These are phyloP conservation scores for Sinapis alba DNA, from an alignment of 441 rosid species.

Conservation along the genomic window DNA sequence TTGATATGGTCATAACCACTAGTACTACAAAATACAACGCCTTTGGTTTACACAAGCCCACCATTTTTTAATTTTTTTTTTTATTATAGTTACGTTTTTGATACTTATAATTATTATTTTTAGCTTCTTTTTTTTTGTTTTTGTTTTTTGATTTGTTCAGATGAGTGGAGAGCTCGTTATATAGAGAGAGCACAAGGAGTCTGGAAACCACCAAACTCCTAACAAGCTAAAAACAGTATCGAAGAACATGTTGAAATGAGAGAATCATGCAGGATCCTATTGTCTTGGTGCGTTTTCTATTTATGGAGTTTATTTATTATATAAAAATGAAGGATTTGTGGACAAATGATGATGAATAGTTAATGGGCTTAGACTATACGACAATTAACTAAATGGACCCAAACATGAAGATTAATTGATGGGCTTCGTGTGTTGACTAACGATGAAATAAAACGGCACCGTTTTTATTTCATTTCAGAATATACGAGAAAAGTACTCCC, in stretches of 20 bases:
- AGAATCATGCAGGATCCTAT: background rate
- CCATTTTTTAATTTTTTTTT: constrained; percentile 31
- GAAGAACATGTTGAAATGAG: background rate
- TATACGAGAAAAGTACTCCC: too few relatives aligned
- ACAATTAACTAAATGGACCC: background rate
- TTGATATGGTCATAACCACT: constrained; percentile 6
- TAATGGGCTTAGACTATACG: background rate
- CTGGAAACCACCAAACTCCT: constrained; percentile 11
- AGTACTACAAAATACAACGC: background rate
- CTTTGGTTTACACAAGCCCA: constrained; percentile 4
- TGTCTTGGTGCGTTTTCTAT: constrained; percentile 26
- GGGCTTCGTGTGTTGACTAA: background rate
- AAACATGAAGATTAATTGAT: background rate
- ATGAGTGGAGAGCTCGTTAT: background rate
- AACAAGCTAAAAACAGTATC: constrained; percentile 9
- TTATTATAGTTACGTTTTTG: background rate
- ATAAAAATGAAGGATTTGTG: background rate
- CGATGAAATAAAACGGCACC: too few relatives aligned
- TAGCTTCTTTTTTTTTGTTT: background rate
- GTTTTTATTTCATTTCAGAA: too few relatives aligned
- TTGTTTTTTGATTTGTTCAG: constrained; percentile 8
- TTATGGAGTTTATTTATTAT: background rate
- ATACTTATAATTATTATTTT: background rate
- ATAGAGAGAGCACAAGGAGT: constrained; percentile 5
- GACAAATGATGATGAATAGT: background rate